A percentile compares a stretch with the other conserved stretches of the same genome.
These are phyloP conservation scores for Phytophthora pseudosyringae DNA, from an alignment of 352 stramenopile genomes.

Conservation along the genomic window DNA sequence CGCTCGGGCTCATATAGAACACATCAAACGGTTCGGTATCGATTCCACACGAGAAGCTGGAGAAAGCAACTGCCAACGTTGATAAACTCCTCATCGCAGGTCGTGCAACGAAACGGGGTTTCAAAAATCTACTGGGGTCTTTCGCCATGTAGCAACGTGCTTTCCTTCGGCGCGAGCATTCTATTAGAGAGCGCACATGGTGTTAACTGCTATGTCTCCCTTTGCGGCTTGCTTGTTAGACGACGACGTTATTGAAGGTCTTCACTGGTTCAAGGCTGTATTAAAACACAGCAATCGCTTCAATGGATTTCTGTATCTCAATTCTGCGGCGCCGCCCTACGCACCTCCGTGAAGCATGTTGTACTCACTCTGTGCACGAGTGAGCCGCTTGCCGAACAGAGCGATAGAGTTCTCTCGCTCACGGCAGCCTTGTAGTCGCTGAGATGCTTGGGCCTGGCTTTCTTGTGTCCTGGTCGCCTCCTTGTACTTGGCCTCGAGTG, in stretches of 20 bases:
- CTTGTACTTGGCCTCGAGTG: too few species aligned
- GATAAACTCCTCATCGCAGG: not conserved
- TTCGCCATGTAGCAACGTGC: constrained; percentile 8
- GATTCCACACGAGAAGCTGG: constrained; percentile 13
- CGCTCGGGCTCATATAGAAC: constrained; percentile 14
- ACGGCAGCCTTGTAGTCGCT: too few species aligned
- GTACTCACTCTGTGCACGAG: too few species aligned
- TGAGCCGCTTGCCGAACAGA: too few species aligned
- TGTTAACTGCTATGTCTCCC: not conserved
- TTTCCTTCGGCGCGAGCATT: constrained; percentile 12
- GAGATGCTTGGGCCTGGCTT: too few species aligned
- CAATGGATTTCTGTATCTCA: constrained; percentile 18
- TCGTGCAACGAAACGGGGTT: not conserved
- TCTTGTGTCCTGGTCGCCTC: too few species aligned
- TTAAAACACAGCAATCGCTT: not conserved
- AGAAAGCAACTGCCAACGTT: not conserved
- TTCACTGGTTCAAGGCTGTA: constrained; percentile 15
- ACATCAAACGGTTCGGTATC: constrained; percentile 7
- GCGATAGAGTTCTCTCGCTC: too few species aligned
- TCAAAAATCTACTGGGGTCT: constrained; percentile 9
- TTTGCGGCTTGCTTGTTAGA: not conserved
- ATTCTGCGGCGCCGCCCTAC: too few species aligned
- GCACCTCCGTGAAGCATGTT: too few species aligned
- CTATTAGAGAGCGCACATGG: constrained; percentile 5
- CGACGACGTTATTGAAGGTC: constrained; percentile 4